phyloP scores from a whole-genome alignment of 2,329 filamentous ascomycete genomes.

The Ciborinia camelliae region DNA sequence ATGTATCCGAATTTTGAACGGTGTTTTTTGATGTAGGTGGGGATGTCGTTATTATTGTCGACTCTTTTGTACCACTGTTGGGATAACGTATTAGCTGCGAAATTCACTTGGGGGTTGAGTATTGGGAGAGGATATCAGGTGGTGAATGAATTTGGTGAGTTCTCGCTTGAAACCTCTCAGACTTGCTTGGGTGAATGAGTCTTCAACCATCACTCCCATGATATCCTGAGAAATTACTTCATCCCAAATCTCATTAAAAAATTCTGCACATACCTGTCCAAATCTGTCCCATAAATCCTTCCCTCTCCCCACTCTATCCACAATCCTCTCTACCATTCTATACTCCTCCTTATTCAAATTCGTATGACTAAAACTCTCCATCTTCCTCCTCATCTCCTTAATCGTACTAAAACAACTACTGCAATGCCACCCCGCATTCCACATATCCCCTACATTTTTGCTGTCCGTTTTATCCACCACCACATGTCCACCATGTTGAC shows the following conservation, averaged over 20 bases:
- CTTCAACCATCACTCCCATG: not conserved
- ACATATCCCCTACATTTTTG: conserved; percentile 36
- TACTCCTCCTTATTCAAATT: conserved; percentile 42
- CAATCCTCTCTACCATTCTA: conserved; percentile 40
- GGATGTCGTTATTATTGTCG: conserved; percentile 43
- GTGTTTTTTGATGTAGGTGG: conserved; percentile 39
- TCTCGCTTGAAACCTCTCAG: not conserved
- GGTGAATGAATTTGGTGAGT: not conserved
- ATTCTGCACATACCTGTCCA: conserved; percentile 28
- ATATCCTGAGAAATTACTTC: not conserved
- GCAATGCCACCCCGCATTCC: conserved; percentile 46
- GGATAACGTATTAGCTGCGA: not conserved
- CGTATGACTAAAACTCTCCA: conserved; percentile 43
- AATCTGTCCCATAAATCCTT: conserved; percentile 43
- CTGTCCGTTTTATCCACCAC: not conserved
- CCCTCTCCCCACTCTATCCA: conserved; percentile 43
- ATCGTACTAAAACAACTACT: conserved; percentile 44
- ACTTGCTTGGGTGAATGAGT: not conserved
- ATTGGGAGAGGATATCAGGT: not conserved
- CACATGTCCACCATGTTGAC: not conserved
- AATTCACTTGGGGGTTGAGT: not conserved
- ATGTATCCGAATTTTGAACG: conserved; percentile 26
- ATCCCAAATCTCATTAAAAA: not conserved
- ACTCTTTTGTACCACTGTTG: conserved; percentile 37
- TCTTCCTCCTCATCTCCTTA: conserved; percentile 42